Evolutionary conservation across 1,284 basidiomycete genomes (phyloP).

Genomic region (Trametes sp.): DNA sequence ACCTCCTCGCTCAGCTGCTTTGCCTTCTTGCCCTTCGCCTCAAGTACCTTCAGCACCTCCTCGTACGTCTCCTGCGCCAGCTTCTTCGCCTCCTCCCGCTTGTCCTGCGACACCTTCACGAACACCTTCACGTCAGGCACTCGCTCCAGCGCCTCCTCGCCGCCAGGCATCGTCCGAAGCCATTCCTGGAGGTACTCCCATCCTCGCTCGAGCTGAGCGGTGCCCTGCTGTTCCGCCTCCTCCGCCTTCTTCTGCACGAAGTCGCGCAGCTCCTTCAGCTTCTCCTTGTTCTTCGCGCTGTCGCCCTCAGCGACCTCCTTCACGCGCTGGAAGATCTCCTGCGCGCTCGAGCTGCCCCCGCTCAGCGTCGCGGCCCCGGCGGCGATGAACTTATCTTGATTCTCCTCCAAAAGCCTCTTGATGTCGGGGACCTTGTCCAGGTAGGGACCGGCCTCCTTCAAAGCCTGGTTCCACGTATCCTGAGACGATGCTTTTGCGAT

Average conservation of each 20-base stretch:
- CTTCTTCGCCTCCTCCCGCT: conserved; percentile 44
- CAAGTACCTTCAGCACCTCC: conserved; percentile 44
- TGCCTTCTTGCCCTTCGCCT: conserved; percentile 46
- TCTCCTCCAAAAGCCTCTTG: conserved; percentile 37
- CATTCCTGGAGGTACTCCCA: conserved; percentile 31
- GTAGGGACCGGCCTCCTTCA: conserved; percentile 40
- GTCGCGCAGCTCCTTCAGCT: conserved; percentile 41
- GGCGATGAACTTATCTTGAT: conserved; percentile 36
- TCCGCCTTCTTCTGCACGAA: conserved; percentile 41
- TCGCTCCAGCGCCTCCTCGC: conserved; percentile 38
- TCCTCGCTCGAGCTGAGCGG: conserved; percentile 22
- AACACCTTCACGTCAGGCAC: conserved; percentile 43
- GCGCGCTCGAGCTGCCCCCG: conserved; percentile 30
- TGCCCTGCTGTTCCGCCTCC: conserved; percentile 35
- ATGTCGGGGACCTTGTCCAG: conserved; percentile 44
- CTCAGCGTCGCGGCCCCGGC: conserved; percentile 28
- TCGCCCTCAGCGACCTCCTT: conserved; percentile 39
- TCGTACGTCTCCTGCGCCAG: conserved; percentile 47
- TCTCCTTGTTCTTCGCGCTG: conserved; percentile 39
- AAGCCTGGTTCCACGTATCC: conserved; percentile 41
- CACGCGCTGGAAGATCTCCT: conserved; percentile 41
- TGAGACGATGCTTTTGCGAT: conserved; percentile 37
- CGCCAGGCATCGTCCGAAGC: conserved; percentile 28
- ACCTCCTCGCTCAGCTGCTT: conserved; percentile 41
- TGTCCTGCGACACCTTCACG: conserved; percentile 38